phyloP scores from a whole-genome alignment of 1,139 yeast species.

The Geotrichum armillariae region DNA sequence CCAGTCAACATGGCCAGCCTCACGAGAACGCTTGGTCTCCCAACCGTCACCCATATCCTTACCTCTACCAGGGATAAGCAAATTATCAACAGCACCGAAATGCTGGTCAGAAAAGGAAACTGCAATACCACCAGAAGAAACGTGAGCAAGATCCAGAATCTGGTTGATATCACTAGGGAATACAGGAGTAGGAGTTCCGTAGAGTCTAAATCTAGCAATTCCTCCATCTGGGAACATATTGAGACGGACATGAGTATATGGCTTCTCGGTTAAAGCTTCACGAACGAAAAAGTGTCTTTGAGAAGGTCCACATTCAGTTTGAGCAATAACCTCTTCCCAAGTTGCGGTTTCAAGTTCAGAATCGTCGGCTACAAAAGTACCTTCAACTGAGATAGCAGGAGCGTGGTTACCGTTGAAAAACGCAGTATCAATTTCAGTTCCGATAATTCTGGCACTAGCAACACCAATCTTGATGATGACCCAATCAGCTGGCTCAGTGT shows the following conservation, averaged over 20 bases:
- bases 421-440: conserved; percentile 89
- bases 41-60: conserved; percentile 97
- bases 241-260: conserved; percentile 76
- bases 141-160: conserved; percentile 74
- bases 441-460: conserved; percentile 72
- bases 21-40: conserved; percentile 93
- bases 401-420: conserved; percentile 95
- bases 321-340: conserved; percentile 73
- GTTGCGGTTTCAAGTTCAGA: conserved; percentile 39
- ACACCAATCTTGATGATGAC: conserved; percentile 83
- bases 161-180: conserved; percentile 49
- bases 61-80: conserved; percentile 90
- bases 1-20: conserved; percentile 87
- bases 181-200: conserved; percentile 76
- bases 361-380: conserved; percentile 44
- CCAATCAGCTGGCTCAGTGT: conserved; percentile 80
- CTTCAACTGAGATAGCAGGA: conserved; percentile 85
- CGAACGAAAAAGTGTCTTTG: conserved; percentile 81
- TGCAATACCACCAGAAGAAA: conserved; percentile 86
- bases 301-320: conserved; percentile 82
- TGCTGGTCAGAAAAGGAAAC: conserved; percentile 84
- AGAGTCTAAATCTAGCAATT: conserved; percentile 87
- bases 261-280: conserved; percentile 52
- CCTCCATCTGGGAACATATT: conserved; percentile 98
- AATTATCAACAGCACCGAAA: conserved; percentile 86